Percentiles rank a stretch among this genome's conserved stretches.
phyloP scores from a whole-genome alignment of 73 alveolate species.

The Uronychia binucleata region DNA sequence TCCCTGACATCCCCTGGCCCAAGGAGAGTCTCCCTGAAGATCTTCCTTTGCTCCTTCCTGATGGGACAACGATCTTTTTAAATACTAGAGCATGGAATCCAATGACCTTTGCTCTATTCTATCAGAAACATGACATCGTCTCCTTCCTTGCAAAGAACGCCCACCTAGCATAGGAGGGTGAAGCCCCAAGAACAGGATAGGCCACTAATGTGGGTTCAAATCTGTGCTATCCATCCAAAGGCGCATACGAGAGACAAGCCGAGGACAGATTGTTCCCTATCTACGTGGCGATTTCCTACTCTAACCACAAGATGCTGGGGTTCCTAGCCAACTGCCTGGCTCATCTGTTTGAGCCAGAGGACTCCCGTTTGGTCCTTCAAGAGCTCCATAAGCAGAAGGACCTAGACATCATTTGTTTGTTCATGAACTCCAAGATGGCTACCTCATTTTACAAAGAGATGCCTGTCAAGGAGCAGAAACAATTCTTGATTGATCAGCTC shows the following conservation, averaged over 20 bases:
- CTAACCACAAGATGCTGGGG: neutral
- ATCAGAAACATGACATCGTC: neutral
- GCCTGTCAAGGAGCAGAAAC: neutral
- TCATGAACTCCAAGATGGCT: neutral
- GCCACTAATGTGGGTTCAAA: neutral
- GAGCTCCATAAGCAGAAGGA: neutral
- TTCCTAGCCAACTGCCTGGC: neutral
- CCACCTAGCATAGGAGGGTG: too few relatives aligned
- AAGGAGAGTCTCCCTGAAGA: neutral
- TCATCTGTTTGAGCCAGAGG: neutral
- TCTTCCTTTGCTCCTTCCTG: neutral
- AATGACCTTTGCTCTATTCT: neutral
- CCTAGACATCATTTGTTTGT: neutral
- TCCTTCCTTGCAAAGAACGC: neutral
- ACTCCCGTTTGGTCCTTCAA: neutral
- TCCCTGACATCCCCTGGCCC: neutral
- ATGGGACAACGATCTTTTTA: neutral
- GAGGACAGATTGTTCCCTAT: neutral
- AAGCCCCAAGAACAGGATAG: neutral
- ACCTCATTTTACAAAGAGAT: neutral
- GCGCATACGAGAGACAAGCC: neutral
- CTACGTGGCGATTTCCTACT: neutral
- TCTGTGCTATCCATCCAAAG: neutral
- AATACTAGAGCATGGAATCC: neutral
- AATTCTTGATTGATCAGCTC: neutral